Evolutionary conservation across 306 rosid species (phyloP).

Genomic region (Casuarina glauca): DNA sequence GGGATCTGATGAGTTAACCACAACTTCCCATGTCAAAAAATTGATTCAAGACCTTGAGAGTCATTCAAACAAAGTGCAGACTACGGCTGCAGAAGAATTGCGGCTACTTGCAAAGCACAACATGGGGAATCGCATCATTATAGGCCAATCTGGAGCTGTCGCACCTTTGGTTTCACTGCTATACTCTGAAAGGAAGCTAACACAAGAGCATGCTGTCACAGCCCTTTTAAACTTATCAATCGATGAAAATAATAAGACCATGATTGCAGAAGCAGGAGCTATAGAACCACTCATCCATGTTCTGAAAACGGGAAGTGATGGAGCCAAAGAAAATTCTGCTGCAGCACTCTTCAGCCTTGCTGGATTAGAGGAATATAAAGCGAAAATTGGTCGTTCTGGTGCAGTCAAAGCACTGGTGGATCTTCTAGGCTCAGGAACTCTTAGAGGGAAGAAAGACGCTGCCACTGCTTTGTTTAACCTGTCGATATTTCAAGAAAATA

Average conservation of each 20-base stretch:
- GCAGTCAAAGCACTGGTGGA: slow-evolving; percentile 86
- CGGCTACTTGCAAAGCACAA: slow-evolving; percentile 78
- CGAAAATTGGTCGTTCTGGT: slow-evolving; percentile 82
- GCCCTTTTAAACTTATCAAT: slow-evolving; percentile 88
- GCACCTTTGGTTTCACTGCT: slow-evolving; percentile 61
- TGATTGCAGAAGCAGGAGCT: slow-evolving; percentile 81
- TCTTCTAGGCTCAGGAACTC: slow-evolving; percentile 79
- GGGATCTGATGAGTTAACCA: slow-evolving; percentile 46
- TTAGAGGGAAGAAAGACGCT: slow-evolving; percentile 94
- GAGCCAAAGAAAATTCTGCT: slow-evolving; percentile 93
- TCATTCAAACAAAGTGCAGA: slow-evolving; percentile 56
- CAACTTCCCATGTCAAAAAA: slow-evolving; percentile 57
- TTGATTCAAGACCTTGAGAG: slow-evolving; percentile 74
- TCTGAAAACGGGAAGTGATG: slow-evolving; percentile 69
- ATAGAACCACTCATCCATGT: slow-evolving; percentile 84
- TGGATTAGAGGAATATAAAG: slow-evolving; percentile 72
- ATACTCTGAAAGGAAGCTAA: slow-evolving; percentile 56
- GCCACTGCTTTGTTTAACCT: slow-evolving; percentile 90
- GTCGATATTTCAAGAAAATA: slow-evolving; percentile 88
- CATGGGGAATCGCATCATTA: slow-evolving; percentile 71
- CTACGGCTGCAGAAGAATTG: slow-evolving; percentile 80
- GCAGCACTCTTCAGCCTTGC: slow-evolving; percentile 91
- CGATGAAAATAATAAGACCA: slow-evolving; percentile 63
- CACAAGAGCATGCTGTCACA: slow-evolving; percentile 95
- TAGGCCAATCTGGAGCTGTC: slow-evolving; percentile 72